Percentiles rank a stretch among this genome's conserved stretches.
These are phyloP conservation scores for Monosporascus sp. DNA, from an alignment of 2,329 filamentous ascomycete species.

Conservation along the genomic window DNA sequence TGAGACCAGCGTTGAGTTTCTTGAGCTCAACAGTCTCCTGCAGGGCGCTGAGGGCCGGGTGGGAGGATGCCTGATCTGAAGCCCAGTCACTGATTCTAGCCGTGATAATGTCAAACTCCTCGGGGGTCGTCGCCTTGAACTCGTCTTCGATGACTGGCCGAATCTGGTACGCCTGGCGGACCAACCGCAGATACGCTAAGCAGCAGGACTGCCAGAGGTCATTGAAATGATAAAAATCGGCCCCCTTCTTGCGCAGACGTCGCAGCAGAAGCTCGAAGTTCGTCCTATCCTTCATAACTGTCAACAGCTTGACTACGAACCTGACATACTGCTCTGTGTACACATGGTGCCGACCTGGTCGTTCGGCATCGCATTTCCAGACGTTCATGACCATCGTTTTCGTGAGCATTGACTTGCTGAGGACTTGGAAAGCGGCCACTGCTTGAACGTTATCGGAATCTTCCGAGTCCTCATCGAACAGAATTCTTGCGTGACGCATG, in stretches of 20 bases:
- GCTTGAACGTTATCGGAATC: conserved; percentile 54
- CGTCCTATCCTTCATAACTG: conserved; percentile 67
- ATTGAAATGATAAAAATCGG: conserved; percentile 64
- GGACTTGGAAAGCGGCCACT: conserved; percentile 73
- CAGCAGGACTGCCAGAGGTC: conserved; percentile 57
- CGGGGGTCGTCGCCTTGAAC: conserved; percentile 48
- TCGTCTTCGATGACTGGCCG: conserved; percentile 44
- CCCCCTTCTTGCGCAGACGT: conserved; percentile 74
- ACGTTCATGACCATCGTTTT: conserved; percentile 94
- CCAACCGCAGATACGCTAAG: conserved; percentile 46
- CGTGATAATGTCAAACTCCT: conserved; percentile 54
- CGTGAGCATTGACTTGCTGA: conserved; percentile 71
- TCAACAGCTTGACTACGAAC: conserved; percentile 72
- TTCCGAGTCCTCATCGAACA: conserved; percentile 44
- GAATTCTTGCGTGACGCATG: conserved; percentile 60
- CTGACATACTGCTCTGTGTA: conserved; percentile 84
- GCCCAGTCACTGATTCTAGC: conserved; percentile 54
- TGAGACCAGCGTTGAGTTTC: conserved; percentile 77
- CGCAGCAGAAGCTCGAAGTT: conserved; percentile 76
- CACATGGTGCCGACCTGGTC: conserved; percentile 80
- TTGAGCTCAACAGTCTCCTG: conserved; percentile 56
- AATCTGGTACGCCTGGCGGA: conserved; percentile 46
- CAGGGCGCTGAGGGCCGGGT: conserved; percentile 47
- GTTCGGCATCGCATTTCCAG: conserved; percentile 88
- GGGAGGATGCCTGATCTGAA: conserved; percentile 30